Conservation (phyloP, 495 filamentous ascomycete species). For the Pseudotulostoma volvatum region DNA sequence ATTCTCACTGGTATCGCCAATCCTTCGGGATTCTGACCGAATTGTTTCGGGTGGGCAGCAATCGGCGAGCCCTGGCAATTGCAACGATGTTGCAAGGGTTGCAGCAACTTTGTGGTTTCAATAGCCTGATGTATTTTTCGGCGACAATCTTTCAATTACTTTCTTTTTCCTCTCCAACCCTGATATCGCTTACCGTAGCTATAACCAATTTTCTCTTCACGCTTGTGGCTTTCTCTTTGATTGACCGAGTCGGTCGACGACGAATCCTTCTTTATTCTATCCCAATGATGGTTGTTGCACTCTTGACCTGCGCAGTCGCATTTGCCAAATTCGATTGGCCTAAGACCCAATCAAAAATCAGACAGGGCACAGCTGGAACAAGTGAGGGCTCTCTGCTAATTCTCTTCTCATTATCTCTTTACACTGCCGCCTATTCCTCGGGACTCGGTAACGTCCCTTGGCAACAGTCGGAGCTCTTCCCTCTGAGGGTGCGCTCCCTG, state of each 20-base stretch:
- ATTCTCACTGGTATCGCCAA: constrained; percentile 15
- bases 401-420: constrained; percentile 57
- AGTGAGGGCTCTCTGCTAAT: constrained; percentile 32
- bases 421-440: constrained; percentile 69
- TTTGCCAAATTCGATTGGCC: constrained; percentile 41
- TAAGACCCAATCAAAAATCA: constrained; percentile 10
- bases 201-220: constrained; percentile 75
- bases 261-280: constrained; percentile 73
- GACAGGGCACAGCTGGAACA: constrained; percentile 2
- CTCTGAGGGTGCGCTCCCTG: constrained; percentile 62
- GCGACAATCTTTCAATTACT: constrained; percentile 75
- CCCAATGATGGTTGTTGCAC: constrained; percentile 62
- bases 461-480: constrained; percentile 86
- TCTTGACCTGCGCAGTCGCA: constrained; percentile 46
- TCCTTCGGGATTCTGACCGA: constrained; percentile 30
- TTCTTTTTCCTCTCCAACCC: constrained; percentile 63
- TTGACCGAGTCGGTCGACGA: constrained; percentile 68
- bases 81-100: constrained; percentile 72
- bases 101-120: constrained; percentile 89
- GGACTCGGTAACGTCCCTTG: constrained; percentile 88
- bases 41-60: constrained; percentile 42
- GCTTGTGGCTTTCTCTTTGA: constrained; percentile 53
- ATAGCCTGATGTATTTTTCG: constrained; percentile 90
- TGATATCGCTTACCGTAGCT: constrained; percentile 68
- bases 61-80: constrained; percentile 63